Percentiles rank a stretch among this genome's conserved stretches.
Conservation (phyloP, 225 moss, liverwort and hornwort species). For the Asterella californica region DNA sequence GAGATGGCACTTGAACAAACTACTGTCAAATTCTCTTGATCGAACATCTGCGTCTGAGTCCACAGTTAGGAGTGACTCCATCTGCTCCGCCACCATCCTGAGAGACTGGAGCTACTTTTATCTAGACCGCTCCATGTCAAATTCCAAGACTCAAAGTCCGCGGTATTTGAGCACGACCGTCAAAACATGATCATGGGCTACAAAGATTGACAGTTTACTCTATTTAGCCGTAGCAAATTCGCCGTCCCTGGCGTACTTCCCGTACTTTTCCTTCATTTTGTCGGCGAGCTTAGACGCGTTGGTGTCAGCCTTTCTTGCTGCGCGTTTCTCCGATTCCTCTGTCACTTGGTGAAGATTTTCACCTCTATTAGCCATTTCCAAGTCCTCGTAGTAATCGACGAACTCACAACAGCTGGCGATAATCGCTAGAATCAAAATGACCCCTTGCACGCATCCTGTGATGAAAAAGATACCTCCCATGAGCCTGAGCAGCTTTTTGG, state of each 20-base stretch:
- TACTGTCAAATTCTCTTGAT: no score
- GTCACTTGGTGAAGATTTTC: slow-evolving; percentile 30
- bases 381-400: slow-evolving; percentile 60
- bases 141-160: background rate
- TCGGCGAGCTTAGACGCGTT: slow-evolving; percentile 49
- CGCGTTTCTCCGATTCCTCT: slow-evolving; percentile 44
- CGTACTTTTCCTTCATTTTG: slow-evolving; percentile 65
- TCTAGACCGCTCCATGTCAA: background rate
- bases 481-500: slow-evolving; percentile 46
- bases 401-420: slow-evolving; percentile 60
- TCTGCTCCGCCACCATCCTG: slow-evolving; percentile 16
- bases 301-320: slow-evolving; percentile 39
- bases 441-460: slow-evolving; percentile 49
- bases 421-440: slow-evolving; percentile 45
- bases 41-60: no score
- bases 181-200: background rate
- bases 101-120: slow-evolving; percentile 10
- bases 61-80: background rate
- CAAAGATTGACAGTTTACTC: background rate
- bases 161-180: background rate
- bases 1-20: background rate
- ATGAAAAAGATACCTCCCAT: slow-evolving; percentile 57
- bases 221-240: slow-evolving; percentile 24
- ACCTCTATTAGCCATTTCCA: slow-evolving; percentile 56
- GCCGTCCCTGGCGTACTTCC: slow-evolving; percentile 46